Conservation (phyloP, 2,329 filamentous ascomycete genomes). For the Teratosphaeriaceae sp. region DNA sequence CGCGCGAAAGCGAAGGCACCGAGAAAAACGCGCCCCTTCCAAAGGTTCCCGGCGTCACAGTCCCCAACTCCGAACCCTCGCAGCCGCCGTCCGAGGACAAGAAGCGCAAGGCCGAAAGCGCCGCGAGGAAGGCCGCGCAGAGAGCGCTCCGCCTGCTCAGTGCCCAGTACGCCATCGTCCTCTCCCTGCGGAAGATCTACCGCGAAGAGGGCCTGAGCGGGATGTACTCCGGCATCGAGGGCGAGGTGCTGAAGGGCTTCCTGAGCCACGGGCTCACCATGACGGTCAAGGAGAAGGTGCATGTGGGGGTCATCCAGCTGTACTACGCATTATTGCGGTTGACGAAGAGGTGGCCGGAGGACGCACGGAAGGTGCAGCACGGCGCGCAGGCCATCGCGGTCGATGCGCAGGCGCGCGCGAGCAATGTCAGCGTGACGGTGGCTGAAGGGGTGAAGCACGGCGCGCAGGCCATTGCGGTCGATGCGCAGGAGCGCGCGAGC, state of each 20-base stretch:
- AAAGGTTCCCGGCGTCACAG: slow-evolving; percentile 4
- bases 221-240: slow-evolving; percentile 69
- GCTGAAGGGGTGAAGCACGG: no score
- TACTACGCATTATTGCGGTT: slow-evolving; percentile 60
- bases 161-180: slow-evolving; percentile 24
- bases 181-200: slow-evolving; percentile 27
- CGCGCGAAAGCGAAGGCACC: slow-evolving; percentile 19
- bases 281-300: slow-evolving; percentile 73
- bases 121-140: background rate
- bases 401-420: slow-evolving; percentile 9
- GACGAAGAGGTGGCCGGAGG: slow-evolving; percentile 36
- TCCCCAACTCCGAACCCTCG: slow-evolving; percentile 1
- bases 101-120: slow-evolving; percentile 1
- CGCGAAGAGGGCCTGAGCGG: slow-evolving; percentile 56
- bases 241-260: slow-evolving; percentile 75
- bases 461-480: no score
- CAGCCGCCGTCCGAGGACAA: background rate
- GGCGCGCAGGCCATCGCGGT: slow-evolving; percentile 15
- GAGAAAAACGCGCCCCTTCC: slow-evolving; percentile 17
- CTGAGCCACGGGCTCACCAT: slow-evolving; percentile 82
- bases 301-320: slow-evolving; percentile 61
- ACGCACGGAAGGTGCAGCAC: slow-evolving; percentile 27
- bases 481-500: no score
- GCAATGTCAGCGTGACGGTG: slow-evolving; percentile 10
- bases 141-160: slow-evolving; percentile 16